A percentile compares a stretch with the other conserved stretches of the same genome.
phyloP scores from a whole-genome alignment of 148 eudicot species.

The Rhododendron simsii region DNA sequence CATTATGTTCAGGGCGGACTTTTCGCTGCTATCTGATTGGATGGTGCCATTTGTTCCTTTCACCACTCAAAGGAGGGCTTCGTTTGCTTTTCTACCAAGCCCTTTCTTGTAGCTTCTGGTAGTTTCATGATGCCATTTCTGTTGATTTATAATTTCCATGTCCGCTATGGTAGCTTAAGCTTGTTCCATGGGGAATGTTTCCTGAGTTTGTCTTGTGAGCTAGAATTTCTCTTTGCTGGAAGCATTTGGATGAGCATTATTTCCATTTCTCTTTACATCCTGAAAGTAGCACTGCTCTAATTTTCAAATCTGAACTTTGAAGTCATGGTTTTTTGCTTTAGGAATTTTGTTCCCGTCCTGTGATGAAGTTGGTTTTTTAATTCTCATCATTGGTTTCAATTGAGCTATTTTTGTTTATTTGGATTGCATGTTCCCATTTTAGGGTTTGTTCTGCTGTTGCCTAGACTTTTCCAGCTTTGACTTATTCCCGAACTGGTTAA shows the following conservation, averaged over 20 bases:
- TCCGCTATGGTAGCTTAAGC: background rate
- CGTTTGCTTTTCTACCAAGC: background rate
- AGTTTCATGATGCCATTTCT: background rate
- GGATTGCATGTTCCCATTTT: background rate
- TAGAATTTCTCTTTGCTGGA: background rate
- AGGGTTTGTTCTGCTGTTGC: background rate
- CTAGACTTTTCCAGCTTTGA: background rate
- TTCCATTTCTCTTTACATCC: background rate
- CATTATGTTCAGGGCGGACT: background rate
- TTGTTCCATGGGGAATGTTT: background rate
- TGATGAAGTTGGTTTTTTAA: background rate
- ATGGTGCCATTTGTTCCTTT: background rate
- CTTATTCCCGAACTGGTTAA: background rate
- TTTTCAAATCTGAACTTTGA: background rate
- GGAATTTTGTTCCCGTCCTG: too few relatives aligned
- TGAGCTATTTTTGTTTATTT: background rate
- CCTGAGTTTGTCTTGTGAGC: background rate
- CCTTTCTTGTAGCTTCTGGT: background rate
- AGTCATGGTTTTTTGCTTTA: background rate
- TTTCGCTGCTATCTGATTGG: background rate
- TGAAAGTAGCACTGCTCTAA: background rate
- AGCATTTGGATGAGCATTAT: background rate
- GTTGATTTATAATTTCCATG: background rate
- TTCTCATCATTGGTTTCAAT: background rate
- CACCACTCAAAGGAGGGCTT: background rate